Base-by-base conservation (phyloP, 768 basidiomycete genomes). In the Boletus patriciae region DNA sequence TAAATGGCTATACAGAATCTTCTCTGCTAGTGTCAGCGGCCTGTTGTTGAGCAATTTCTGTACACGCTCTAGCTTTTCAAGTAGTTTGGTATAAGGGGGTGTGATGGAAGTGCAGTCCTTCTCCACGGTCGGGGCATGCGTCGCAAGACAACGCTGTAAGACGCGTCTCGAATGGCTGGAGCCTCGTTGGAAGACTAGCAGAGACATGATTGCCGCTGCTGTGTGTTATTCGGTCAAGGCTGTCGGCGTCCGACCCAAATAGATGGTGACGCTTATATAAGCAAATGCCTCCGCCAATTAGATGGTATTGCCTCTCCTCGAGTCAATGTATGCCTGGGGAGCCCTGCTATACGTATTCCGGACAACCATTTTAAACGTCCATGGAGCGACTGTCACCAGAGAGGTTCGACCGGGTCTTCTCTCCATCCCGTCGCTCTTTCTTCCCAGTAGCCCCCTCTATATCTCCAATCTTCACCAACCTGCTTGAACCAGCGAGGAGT, bases 1-100 rank as follows among this genome's bases (percentile, higher is more conserved):
- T 52, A 98, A 77, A 74, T 99, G 97, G 65, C 92, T 88, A 75
- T 97, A 98, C 31, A 99, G 80, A 42, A 98, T 95, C 80, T 99
- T 99, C 75, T 99, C 97, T 21, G 95, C 89, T n/a, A 99, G 80
- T 3, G 94, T 93, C 52, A 99, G 76, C 37, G 94, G 95, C 52
- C 87, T 79, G 62, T 84, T 78, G 62, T 79, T 75, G 54, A 98
- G 80, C 44, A 90, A 73, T 52, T 79, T 70, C 43, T 90, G 84
- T 51, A 93, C 91, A 50, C 74, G 74, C 51, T 82, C 77, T 54
- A 97, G 82, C 47, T 88, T 94, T 62, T 80, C 67, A 34, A 90
- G 78, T 37, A 98, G 79, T 40, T 73, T 71, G 3, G 80, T 58
- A 73, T 97, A 98, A 13, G 94, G 92, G 19, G 95, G 96, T 15